Evolutionary conservation across 1,139 yeast genomes (phyloP).

Genomic region (Saccharomyces hybrid): DNA sequence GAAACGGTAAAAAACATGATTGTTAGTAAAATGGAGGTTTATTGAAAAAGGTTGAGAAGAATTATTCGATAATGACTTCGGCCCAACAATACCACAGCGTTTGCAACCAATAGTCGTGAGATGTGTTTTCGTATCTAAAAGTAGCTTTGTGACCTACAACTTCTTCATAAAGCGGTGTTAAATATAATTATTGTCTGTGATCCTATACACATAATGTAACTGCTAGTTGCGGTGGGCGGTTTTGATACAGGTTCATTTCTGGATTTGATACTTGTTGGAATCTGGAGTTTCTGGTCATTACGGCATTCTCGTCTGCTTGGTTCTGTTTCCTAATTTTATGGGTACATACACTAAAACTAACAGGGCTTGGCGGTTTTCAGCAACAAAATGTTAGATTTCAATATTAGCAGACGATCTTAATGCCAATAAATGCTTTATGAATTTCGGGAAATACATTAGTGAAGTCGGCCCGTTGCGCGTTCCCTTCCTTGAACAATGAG

Average conservation of each 20-base stretch:
- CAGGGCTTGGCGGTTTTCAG: not conserved
- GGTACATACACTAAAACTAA: not conserved
- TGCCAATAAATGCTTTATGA: not conserved
- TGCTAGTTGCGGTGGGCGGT: not conserved
- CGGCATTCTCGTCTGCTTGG: not conserved
- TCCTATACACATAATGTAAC: not conserved
- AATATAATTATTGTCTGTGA: too few relatives aligned
- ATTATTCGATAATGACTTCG: not conserved
- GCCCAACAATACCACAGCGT: not conserved
- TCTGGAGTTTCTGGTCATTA: not conserved
- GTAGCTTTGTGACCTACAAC: not conserved
- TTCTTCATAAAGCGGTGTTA: too few relatives aligned
- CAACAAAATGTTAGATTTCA: not conserved
- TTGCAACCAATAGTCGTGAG: not conserved
- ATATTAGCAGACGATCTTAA: not conserved
- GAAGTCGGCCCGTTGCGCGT: not conserved
- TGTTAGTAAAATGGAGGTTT: not conserved
- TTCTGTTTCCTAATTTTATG: not conserved
- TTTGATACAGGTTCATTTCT: not conserved
- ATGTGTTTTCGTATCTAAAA: not conserved
- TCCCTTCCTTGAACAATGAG: not conserved
- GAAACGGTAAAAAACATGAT: not conserved
- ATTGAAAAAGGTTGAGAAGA: constrained; percentile 59
- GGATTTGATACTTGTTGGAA: not conserved
- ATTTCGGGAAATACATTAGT: not conserved